Conservation (phyloP, 2,329 filamentous ascomycete genomes). For the Phaeoacremonium minimum region DNA sequence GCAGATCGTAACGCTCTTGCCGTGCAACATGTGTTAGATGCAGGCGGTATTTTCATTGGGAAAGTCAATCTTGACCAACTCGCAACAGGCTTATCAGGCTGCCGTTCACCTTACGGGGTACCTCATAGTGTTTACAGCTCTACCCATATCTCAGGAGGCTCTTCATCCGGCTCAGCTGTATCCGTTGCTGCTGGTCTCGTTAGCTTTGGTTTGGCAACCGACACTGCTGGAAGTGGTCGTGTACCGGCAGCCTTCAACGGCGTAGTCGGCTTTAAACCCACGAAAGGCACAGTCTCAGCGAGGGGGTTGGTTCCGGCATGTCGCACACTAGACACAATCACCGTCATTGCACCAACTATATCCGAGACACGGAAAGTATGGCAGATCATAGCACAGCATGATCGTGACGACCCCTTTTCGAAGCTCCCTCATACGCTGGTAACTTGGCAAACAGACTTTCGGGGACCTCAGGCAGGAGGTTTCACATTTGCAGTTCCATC, state of each 20-base stretch:
- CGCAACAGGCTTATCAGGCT: slow-evolving; percentile 56
- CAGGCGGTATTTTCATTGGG: slow-evolving; percentile 51
- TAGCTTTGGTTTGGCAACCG: slow-evolving; percentile 51
- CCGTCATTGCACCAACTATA: slow-evolving; percentile 40
- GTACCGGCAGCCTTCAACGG: slow-evolving; percentile 51
- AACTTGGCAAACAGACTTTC: slow-evolving; percentile 13
- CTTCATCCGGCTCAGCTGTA: slow-evolving; percentile 51
- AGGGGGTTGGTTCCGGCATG: slow-evolving; percentile 47
- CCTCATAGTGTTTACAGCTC: slow-evolving; percentile 28
- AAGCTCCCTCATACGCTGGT: slow-evolving; percentile 27
- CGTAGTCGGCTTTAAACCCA: slow-evolving; percentile 47
- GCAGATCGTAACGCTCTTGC: slow-evolving; percentile 40
- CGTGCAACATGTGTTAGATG: slow-evolving; percentile 39
- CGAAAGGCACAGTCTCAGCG: slow-evolving; percentile 42
- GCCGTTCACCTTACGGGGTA: slow-evolving; percentile 51
- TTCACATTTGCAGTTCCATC: neutral
- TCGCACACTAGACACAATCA: slow-evolving; percentile 47
- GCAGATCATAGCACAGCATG: slow-evolving; percentile 38
- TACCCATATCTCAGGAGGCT: slow-evolving; percentile 39
- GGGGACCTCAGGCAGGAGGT: neutral
- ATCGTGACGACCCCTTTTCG: slow-evolving; percentile 42
- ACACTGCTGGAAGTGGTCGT: slow-evolving; percentile 50
- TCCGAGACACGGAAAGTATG: slow-evolving; percentile 43
- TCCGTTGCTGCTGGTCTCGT: slow-evolving; percentile 48
- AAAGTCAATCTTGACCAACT: slow-evolving; percentile 59